Percentiles rank a stretch among this genome's conserved stretches.
phyloP scores from a whole-genome alignment of 2,329 filamentous ascomycete species.

The Thelonectria discophora region DNA sequence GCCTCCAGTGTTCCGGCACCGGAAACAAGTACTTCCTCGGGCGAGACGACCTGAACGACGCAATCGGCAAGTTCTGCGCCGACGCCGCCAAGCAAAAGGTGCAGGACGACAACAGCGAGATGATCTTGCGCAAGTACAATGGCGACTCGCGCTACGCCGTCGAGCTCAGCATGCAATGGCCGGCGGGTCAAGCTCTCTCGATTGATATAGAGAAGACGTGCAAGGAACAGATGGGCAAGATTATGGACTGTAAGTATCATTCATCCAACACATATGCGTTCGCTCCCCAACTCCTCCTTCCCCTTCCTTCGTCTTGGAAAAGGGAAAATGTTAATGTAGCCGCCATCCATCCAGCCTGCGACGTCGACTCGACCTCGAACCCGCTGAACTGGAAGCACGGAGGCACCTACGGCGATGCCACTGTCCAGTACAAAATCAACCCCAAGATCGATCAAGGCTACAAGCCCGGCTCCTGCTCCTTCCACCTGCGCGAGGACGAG shows the following conservation, averaged over 20 bases:
- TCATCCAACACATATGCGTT: too few relatives aligned
- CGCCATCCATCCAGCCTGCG: too few relatives aligned
- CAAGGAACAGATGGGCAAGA: background rate
- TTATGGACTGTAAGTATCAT: constrained; percentile 1
- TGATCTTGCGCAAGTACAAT: background rate
- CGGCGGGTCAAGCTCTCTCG: background rate
- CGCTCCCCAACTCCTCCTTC: too few relatives aligned
- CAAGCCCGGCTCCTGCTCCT: too few relatives aligned
- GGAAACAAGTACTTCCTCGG: background rate
- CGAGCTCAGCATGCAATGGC: background rate
- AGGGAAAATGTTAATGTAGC: too few relatives aligned
- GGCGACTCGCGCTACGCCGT: background rate
- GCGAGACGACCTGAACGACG: background rate
- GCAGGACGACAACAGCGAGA: background rate
- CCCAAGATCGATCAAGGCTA: too few relatives aligned
- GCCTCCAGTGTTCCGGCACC: background rate
- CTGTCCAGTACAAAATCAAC: too few relatives aligned
- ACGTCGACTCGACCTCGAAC: too few relatives aligned
- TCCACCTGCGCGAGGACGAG: too few relatives aligned
- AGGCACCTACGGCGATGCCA: too few relatives aligned
- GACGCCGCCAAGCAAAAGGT: background rate
- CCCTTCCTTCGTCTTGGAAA: too few relatives aligned
- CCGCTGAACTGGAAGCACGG: too few relatives aligned
- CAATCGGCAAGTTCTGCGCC: background rate
- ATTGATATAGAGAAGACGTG: background rate